Evolutionary conservation across 768 basidiomycete species (phyloP).

Genomic region (Calocybe gangraenosa): DNA sequence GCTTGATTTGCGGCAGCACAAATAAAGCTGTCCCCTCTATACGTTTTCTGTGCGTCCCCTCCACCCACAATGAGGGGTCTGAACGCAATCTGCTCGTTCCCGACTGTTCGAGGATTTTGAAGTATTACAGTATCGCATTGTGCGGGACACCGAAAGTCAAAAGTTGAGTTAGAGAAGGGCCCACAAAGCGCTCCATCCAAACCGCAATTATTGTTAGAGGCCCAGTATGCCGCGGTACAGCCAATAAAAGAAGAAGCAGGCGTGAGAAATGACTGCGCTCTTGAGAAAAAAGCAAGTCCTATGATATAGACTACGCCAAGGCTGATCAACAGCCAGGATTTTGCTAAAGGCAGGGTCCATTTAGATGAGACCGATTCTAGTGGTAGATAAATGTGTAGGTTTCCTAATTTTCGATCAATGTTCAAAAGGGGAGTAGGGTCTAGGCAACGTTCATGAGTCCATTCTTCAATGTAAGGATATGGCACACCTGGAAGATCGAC

Average conservation of each 20-base stretch:
- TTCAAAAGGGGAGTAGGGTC: conserved; percentile 55
- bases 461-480: conserved; percentile 2
- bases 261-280: conserved; percentile 69
- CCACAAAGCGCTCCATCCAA: conserved; percentile 61
- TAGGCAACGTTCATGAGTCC: conserved; percentile 32
- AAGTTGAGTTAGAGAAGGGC: conserved; percentile 56
- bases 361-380: conserved; percentile 55
- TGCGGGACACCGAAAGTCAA: conserved; percentile 81
- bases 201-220: conserved; percentile 66
- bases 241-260: conserved; percentile 59
- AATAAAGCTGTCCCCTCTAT: conserved; percentile 81
- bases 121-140: conserved; percentile 60
- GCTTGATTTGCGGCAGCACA: conserved; percentile 82
- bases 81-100: conserved; percentile 58
- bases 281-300: conserved; percentile 65
- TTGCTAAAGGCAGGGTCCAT: conserved; percentile 47
- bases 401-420: conserved; percentile 36
- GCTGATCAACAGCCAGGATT: conserved; percentile 49
- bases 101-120: conserved; percentile 72
- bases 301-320: conserved; percentile 64
- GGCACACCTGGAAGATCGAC: conserved; percentile 40
- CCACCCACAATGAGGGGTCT: conserved; percentile 84
- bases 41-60: conserved; percentile 66
- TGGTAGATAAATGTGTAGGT: conserved; percentile 32
- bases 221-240: conserved; percentile 73